phyloP scores from a whole-genome alignment of 192 early-diverging fungal species.

The Pecoramyces ruminantium region DNA sequence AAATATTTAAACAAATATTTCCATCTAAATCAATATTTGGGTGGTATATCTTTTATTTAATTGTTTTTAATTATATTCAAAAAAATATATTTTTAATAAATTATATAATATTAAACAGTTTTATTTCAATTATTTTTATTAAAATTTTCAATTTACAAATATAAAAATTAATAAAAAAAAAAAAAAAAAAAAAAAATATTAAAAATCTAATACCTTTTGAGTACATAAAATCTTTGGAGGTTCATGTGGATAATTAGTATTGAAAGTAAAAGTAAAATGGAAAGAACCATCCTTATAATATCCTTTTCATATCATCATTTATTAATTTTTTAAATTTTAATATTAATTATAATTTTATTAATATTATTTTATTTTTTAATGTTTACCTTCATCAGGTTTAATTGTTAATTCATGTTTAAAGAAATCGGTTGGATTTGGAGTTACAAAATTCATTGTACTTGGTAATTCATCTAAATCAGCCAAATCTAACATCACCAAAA shows the following conservation, averaged over 20 bases:
- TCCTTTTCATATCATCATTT: too few species aligned
- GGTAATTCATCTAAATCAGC: slow-evolving; percentile 59
- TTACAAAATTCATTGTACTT: slow-evolving; percentile 50
- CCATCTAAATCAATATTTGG: slow-evolving; percentile 95
- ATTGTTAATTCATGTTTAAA: slow-evolving; percentile 70
- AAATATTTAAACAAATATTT: slow-evolving; percentile 89
- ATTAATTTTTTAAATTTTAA: too few species aligned
- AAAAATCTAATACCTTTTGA: slow-evolving; percentile 36
- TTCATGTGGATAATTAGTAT: slow-evolving; percentile 83
- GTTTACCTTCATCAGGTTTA: slow-evolving; percentile 66
- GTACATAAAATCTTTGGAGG: slow-evolving; percentile 80
- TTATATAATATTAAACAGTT: too few species aligned
- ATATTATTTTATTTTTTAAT: too few species aligned
- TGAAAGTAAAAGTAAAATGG: slow-evolving; percentile 64
- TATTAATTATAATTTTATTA: background rate
- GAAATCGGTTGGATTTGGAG: slow-evolving; percentile 60
- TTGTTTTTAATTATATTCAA: too few species aligned
- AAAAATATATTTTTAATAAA: too few species aligned
- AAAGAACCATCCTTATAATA: slow-evolving; percentile 76
- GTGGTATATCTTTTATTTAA: slow-evolving; percentile 61
- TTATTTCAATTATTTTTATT: too few species aligned
- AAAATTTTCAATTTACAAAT: background rate
- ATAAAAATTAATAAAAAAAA: background rate
- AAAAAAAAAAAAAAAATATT: background rate
- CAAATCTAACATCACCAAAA: slow-evolving; percentile 35